A percentile compares a stretch with the other conserved stretches of the same genome.
Evolutionary conservation across 2,329 filamentous ascomycete genomes (phyloP).

Genomic region (Phyllosticta citriasiana): DNA sequence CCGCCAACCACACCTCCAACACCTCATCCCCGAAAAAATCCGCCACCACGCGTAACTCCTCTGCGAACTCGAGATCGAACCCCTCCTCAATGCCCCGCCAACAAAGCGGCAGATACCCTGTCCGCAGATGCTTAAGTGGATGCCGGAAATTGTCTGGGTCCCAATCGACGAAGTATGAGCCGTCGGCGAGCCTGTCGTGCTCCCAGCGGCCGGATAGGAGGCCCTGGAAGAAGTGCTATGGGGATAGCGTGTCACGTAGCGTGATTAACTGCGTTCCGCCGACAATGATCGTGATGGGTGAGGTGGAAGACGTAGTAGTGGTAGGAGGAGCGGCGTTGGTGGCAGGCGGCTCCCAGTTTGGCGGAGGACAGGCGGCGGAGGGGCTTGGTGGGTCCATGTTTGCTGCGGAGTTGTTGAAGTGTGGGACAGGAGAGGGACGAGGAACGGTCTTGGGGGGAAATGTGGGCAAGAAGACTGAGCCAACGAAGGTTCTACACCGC

Average conservation of each 20-base stretch:
- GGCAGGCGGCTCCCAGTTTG: no score
- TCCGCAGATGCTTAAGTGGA: conserved; percentile 26
- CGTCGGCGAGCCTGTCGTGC: conserved; percentile 14
- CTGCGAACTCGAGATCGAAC: conserved; percentile 22
- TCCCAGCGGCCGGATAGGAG: neutral
- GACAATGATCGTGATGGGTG: neutral
- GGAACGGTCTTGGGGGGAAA: no score
- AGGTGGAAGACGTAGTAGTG: no score
- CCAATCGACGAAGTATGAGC: conserved; percentile 28
- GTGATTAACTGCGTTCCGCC: neutral
- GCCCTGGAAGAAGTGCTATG: neutral
- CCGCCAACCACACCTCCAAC: conserved; percentile 21
- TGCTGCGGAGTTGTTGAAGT: no score
- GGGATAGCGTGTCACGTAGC: neutral
- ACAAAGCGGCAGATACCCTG: conserved; percentile 24
- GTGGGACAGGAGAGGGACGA: no score
- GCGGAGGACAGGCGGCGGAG: no score
- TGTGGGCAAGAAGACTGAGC: no score
- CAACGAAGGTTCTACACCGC: no score
- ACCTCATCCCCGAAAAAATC: conserved; percentile 22
- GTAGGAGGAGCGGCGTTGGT: no score
- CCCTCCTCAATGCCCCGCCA: conserved; percentile 20
- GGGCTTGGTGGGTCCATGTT: no score
- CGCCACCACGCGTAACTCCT: conserved; percentile 20
- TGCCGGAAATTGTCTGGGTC: conserved; percentile 26